phyloP scores from a whole-genome alignment of 495 filamentous ascomycete genomes.

The Aspergillus heteromorphus region DNA sequence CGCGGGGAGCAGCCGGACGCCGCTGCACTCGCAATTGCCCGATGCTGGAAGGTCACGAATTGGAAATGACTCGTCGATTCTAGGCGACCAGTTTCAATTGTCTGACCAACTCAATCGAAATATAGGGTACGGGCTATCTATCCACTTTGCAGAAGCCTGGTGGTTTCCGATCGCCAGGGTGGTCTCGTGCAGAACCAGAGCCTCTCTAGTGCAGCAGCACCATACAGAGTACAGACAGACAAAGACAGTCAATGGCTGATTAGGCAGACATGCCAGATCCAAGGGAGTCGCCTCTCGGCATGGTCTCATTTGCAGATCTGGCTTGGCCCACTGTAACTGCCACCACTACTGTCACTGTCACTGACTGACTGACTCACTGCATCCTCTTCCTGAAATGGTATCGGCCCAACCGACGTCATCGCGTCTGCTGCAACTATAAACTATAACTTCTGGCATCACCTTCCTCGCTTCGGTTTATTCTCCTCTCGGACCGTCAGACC shows the following conservation, averaged over 20 bases:
- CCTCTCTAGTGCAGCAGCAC: too few species aligned
- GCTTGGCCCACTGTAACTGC: too few species aligned
- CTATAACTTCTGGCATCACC: background rate
- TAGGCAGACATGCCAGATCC: conserved; percentile 3
- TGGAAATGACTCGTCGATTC: background rate
- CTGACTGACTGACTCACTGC: background rate
- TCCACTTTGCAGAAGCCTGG: too few species aligned
- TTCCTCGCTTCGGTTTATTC: background rate
- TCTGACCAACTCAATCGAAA: background rate
- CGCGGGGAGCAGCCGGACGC: conserved; percentile 5
- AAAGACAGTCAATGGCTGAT: too few species aligned
- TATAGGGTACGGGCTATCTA: too few species aligned
- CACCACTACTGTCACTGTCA: too few species aligned
- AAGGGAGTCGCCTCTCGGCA: background rate
- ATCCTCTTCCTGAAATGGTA: background rate
- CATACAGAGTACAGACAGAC: too few species aligned
- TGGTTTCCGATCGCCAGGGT: background rate
- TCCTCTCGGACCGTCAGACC: background rate
- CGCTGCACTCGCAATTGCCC: background rate
- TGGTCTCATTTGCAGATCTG: background rate
- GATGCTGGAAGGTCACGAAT: too few species aligned
- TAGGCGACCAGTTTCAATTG: background rate
- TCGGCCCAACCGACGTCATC: conserved; percentile 6
- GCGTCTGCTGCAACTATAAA: background rate
- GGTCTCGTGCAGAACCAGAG: background rate